phyloP scores from a whole-genome alignment of 192 early-diverging fungal species.

The Gryganskiella cystojenkinii region DNA sequence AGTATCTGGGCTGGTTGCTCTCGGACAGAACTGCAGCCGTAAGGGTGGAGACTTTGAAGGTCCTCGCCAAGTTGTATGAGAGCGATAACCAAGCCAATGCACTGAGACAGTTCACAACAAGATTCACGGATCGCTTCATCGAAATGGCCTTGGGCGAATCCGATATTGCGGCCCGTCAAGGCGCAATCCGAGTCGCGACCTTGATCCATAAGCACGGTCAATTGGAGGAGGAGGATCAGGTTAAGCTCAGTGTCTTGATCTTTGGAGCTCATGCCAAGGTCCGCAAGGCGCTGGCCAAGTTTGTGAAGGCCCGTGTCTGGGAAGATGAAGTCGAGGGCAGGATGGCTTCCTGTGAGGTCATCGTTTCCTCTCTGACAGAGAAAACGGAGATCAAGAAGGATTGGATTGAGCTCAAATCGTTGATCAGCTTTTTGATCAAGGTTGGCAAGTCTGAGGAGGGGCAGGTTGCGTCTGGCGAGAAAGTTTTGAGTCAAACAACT shows the following conservation, averaged over 20 bases:
- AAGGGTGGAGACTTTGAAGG: slow-evolving; percentile 76
- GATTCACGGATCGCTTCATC: slow-evolving; percentile 77
- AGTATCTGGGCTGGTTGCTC: slow-evolving; percentile 90
- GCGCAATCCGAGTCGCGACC: slow-evolving; percentile 62
- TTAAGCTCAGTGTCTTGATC: slow-evolving; percentile 73
- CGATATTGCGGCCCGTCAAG: slow-evolving; percentile 61
- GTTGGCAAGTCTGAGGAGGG: slow-evolving; percentile 29
- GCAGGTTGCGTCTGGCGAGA: slow-evolving; percentile 6
- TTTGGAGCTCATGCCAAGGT: slow-evolving; percentile 75
- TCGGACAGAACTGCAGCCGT: slow-evolving; percentile 81
- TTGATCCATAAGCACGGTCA: slow-evolving; percentile 60
- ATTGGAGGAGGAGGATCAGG: slow-evolving; percentile 71
- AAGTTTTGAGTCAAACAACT: not conserved
- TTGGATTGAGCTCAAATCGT: slow-evolving; percentile 60
- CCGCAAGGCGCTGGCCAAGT: slow-evolving; percentile 71
- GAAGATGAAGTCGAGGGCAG: slow-evolving; percentile 50
- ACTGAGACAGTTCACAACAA: slow-evolving; percentile 70
- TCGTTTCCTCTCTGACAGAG: slow-evolving; percentile 5
- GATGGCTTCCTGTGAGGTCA: slow-evolving; percentile 26
- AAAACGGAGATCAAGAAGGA: slow-evolving; percentile 40
- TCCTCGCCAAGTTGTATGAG: slow-evolving; percentile 67
- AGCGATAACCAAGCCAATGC: slow-evolving; percentile 64
- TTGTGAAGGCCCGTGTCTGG: slow-evolving; percentile 60
- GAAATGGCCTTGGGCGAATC: slow-evolving; percentile 81
- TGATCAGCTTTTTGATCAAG: slow-evolving; percentile 57